These are phyloP conservation scores for Linnemannia zychae DNA, from an alignment of 192 early-diverging fungal genomes.

Conservation along the genomic window DNA sequence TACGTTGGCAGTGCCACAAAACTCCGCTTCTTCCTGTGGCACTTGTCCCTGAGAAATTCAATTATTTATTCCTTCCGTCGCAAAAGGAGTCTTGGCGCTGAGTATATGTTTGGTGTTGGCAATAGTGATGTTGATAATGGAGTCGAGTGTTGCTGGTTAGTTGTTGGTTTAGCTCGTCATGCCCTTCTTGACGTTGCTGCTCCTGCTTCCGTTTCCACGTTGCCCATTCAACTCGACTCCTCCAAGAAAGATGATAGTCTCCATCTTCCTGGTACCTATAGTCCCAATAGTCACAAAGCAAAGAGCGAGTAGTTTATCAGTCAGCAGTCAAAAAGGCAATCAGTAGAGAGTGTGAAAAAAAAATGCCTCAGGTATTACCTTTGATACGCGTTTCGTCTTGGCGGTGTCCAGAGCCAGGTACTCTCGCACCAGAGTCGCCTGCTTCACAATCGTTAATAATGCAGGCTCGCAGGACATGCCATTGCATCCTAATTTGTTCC, in stretches of 20 bases:
- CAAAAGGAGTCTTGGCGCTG: background rate
- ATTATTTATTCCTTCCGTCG: background rate
- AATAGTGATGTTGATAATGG: background rate
- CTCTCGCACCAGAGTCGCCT: constrained; percentile 71
- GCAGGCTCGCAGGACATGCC: constrained; percentile 60
- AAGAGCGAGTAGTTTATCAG: background rate
- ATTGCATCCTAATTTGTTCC: constrained; percentile 49
- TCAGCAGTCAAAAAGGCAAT: background rate
- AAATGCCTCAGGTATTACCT: constrained; percentile 17
- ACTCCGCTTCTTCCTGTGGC: background rate
- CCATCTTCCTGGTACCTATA: constrained; percentile 40
- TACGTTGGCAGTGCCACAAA: background rate
- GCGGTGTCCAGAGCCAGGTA: constrained; percentile 52
- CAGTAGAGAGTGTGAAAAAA: background rate
- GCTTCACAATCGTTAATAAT: constrained; percentile 69
- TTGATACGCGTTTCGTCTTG: constrained; percentile 52
- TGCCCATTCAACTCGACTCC: constrained; percentile 50
- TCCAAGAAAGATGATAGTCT: constrained; percentile 42
- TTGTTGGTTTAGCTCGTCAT: background rate
- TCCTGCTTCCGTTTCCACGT: background rate
- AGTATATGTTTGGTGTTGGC: background rate
- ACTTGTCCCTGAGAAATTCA: background rate
- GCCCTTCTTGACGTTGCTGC: background rate
- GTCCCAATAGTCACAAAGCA: background rate
- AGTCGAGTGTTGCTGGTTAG: background rate